Evolutionary conservation across 495 filamentous ascomycete genomes (phyloP).

Genomic region (Collariella sp.): DNA sequence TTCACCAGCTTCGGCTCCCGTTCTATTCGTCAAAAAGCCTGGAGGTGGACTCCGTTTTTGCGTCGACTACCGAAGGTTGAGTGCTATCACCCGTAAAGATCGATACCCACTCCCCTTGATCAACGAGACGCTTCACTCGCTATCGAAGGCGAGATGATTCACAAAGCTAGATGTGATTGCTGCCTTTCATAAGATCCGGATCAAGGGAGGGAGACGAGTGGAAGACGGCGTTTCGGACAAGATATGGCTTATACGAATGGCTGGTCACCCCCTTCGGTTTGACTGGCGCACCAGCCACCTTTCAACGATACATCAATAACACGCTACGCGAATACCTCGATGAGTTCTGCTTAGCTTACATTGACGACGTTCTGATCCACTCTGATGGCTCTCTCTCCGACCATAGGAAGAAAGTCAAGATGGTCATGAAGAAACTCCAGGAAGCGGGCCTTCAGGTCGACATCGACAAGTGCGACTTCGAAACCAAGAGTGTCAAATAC

Average conservation of each 20-base stretch:
- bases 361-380: constrained; percentile 8
- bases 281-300: constrained; percentile 17
- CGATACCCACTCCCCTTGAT: constrained; percentile 38
- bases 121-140: constrained; percentile 29
- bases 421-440: background rate
- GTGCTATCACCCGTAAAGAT: constrained; percentile 36
- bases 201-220: constrained; percentile 23
- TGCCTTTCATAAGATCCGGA: constrained; percentile 17
- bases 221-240: constrained; percentile 23
- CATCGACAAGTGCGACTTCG: background rate
- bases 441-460: background rate
- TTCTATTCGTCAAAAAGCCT: constrained; percentile 33
- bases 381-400: background rate
- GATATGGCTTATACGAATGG: constrained; percentile 28
- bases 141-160: constrained; percentile 30
- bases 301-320: constrained; percentile 27
- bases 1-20: constrained; percentile 16
- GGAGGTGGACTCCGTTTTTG: constrained; percentile 33
- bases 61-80: constrained; percentile 39
- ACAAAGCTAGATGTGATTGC: constrained; percentile 35
- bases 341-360: constrained; percentile 8
- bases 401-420: background rate
- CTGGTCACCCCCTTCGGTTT: constrained; percentile 28
- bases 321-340: constrained; percentile 21
- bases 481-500: background rate